Evolutionary conservation across 371 early-diverging fungal genomes (phyloP).

Genomic region (Apophysomyces elegans): DNA sequence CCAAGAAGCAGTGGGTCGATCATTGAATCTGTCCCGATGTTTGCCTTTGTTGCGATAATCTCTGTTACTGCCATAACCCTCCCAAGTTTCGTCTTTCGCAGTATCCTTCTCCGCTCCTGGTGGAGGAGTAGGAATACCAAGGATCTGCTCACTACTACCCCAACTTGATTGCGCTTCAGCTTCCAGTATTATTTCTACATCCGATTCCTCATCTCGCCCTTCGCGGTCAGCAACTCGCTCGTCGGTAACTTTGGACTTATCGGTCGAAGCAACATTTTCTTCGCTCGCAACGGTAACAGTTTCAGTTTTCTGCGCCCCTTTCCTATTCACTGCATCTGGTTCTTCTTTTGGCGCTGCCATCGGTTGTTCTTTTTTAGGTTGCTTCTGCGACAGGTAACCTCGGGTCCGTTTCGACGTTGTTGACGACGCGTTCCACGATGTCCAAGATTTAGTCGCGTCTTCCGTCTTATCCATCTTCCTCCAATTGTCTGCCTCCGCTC

Average conservation of each 20-base stretch:
- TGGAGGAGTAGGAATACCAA: constrained; percentile 35
- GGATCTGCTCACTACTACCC: constrained; percentile 23
- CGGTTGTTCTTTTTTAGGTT: constrained; percentile 9
- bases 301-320: neutral
- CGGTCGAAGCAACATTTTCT: neutral
- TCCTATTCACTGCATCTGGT: neutral
- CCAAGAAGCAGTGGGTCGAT: constrained; percentile 6
- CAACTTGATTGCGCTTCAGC: constrained; percentile 26
- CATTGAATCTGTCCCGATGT: neutral
- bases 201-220: constrained; percentile 37
- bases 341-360: neutral
- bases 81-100: neutral
- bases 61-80: neutral
- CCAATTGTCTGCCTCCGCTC: neutral
- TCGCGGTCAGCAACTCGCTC: constrained; percentile 8
- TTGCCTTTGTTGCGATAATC: neutral
- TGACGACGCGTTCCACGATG: constrained; percentile 14
- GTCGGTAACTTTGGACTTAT: constrained; percentile 14
- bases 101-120: neutral
- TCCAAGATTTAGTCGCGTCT: constrained; percentile 13
- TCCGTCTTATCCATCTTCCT: neutral
- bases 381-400: constrained; percentile 36
- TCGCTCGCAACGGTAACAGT: neutral
- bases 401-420: constrained; percentile 19
- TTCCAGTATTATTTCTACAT: constrained; percentile 46